Conservation (phyloP, 2,329 filamentous ascomycete genomes). For the Neonectria punicea region DNA sequence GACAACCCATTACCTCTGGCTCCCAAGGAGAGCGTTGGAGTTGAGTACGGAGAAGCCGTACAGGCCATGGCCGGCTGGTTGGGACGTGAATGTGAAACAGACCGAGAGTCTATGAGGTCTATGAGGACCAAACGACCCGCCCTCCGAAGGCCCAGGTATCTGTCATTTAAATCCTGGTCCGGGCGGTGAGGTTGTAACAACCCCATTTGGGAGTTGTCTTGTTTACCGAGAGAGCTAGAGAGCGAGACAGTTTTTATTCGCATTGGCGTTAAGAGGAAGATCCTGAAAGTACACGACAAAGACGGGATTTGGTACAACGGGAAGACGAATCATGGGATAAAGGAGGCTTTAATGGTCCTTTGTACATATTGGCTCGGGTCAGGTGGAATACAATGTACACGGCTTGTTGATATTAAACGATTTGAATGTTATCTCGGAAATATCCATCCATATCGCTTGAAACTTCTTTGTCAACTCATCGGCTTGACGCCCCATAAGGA, state of each 20-base stretch:
- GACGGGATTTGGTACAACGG: neutral
- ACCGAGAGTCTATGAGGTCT: conserved; percentile 49
- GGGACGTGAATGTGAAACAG: conserved; percentile 50
- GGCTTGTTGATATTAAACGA: conserved; percentile 2
- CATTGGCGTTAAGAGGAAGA: neutral
- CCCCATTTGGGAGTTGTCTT: neutral
- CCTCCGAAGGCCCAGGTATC: conserved; percentile 46
- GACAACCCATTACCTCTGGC: conserved; percentile 58
- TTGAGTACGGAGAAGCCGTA: conserved; percentile 59
- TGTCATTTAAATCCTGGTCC: conserved; percentile 48
- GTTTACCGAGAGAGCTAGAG: neutral
- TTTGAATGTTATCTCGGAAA: neutral
- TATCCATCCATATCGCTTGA: neutral
- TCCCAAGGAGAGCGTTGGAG: conserved; percentile 55
- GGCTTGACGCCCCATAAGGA: neutral
- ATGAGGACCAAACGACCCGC: conserved; percentile 47
- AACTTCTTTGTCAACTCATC: conserved; percentile 2
- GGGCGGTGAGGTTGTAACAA: conserved; percentile 36
- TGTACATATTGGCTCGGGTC: neutral
- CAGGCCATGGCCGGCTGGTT: conserved; percentile 55
- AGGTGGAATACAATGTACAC: neutral
- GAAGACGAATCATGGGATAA: neutral
- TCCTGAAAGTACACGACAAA: neutral
- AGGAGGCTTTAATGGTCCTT: neutral
- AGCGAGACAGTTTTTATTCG: neutral